phyloP scores from a whole-genome alignment of 2,329 filamentous ascomycete genomes.

The Exserohilum turcica region DNA sequence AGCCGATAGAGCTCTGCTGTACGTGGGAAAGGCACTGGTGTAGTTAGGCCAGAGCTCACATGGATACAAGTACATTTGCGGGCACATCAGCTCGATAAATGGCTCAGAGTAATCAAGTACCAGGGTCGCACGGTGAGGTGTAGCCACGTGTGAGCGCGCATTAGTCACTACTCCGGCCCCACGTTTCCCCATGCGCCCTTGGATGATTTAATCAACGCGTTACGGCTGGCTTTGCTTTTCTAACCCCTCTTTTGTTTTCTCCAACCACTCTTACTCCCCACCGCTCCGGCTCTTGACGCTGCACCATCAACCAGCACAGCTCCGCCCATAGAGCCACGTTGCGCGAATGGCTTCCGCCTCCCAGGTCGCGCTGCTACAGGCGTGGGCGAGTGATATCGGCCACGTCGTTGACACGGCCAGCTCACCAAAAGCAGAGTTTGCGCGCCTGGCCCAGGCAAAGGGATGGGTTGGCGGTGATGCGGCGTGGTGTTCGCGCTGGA shows the following conservation, averaged over 20 bases:
- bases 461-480: slow-evolving; percentile 26
- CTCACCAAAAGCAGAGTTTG: slow-evolving; percentile 29
- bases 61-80: too few species aligned
- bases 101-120: too few species aligned
- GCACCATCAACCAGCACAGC: not conserved
- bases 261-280: not conserved
- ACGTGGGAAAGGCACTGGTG: too few species aligned
- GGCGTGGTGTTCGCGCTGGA: slow-evolving; percentile 23
- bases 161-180: slow-evolving; percentile 2
- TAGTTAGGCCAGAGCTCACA: too few species aligned
- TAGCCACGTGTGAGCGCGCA: slow-evolving; percentile 2
- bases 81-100: too few species aligned
- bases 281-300: not conserved
- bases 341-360: slow-evolving; percentile 11
- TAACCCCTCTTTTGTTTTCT: not conserved
- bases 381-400: slow-evolving; percentile 18
- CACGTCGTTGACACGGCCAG: slow-evolving; percentile 13
- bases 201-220: not conserved
- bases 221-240: not conserved
- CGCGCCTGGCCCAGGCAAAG: slow-evolving; percentile 24
- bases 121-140: too few species aligned
- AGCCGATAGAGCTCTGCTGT: too few species aligned
- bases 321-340: not conserved
- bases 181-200: not conserved
- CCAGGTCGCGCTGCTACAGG: slow-evolving; percentile 16